Percentiles rank a stretch among this genome's conserved stretches.
Conservation (phyloP, 257 asterid genomes). For the Petunia axillaris region DNA sequence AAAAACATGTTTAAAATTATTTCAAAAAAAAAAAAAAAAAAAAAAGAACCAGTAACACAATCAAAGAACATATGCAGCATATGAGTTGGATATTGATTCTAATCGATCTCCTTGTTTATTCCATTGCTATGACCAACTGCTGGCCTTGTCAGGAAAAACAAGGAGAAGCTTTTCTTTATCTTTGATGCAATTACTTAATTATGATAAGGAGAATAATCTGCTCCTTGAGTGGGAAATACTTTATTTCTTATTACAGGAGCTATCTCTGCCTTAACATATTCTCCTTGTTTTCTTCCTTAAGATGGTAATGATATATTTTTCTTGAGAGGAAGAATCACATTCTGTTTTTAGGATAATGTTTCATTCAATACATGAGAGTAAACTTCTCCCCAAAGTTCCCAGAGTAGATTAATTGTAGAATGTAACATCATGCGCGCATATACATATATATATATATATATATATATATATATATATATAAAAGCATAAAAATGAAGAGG, state of each 20-base stretch:
- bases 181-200: neutral
- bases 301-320: slow-evolving; percentile 31
- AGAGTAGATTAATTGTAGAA: no score
- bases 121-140: slow-evolving; percentile 23
- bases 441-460: no score
- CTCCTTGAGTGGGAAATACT: slow-evolving; percentile 33
- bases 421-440: no score
- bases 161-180: neutral
- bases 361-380: slow-evolving; percentile 25
- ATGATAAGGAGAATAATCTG: slow-evolving; percentile 42
- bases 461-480: no score
- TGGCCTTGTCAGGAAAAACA: slow-evolving; percentile 26
- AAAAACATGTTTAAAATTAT: no score
- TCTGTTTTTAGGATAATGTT: slow-evolving; percentile 35
- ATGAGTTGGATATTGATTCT: slow-evolving; percentile 17
- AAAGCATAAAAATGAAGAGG: no score
- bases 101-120: slow-evolving; percentile 24
- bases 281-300: slow-evolving; percentile 49
- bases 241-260: slow-evolving; percentile 32
- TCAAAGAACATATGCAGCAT: neutral
- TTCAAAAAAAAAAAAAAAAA: no score
- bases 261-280: slow-evolving; percentile 53
- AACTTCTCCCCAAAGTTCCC: neutral
- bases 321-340: slow-evolving; percentile 58
- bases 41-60: no score